Evolutionary conservation across 2,329 filamentous ascomycete species (phyloP).

Genomic region (Rutstroemia sp.): DNA sequence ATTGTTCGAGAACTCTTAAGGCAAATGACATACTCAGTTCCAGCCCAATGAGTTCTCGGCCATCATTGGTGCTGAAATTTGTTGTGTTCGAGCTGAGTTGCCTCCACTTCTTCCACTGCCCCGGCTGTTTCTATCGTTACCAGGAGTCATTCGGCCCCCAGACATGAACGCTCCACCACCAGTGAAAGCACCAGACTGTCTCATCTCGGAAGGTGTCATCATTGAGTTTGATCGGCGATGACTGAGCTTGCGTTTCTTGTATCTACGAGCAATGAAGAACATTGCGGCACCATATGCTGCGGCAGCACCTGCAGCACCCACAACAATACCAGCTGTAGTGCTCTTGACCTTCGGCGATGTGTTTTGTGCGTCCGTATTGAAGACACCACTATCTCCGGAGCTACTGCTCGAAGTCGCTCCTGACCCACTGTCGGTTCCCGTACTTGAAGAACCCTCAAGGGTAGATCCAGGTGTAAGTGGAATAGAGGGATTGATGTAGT

Average conservation of each 20-base stretch:
- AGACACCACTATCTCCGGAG: slow-evolving; percentile 34
- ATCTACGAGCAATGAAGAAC: slow-evolving; percentile 67
- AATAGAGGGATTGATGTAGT: slow-evolving; percentile 78
- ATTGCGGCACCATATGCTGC: slow-evolving; percentile 67
- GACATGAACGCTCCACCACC: slow-evolving; percentile 37
- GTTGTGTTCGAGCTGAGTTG: slow-evolving; percentile 49
- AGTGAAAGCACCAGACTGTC: slow-evolving; percentile 41
- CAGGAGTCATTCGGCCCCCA: slow-evolving; percentile 31
- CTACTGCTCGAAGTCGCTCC: slow-evolving; percentile 26
- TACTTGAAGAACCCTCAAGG: slow-evolving; percentile 26
- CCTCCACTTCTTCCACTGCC: slow-evolving; percentile 41
- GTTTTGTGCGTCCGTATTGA: slow-evolving; percentile 32
- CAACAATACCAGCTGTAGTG: slow-evolving; percentile 57
- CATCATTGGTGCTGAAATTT: slow-evolving; percentile 69
- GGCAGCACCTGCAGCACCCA: slow-evolving; percentile 58
- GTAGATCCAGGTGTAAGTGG: slow-evolving; percentile 35
- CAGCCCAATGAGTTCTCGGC: slow-evolving; percentile 71
- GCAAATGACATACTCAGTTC: slow-evolving; percentile 45
- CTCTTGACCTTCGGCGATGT: slow-evolving; percentile 51
- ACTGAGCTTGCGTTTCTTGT: slow-evolving; percentile 56
- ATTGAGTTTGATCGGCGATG: slow-evolving; percentile 58
- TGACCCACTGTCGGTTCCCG: slow-evolving; percentile 32
- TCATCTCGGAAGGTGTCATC: slow-evolving; percentile 41
- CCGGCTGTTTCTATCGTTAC: slow-evolving; percentile 43
- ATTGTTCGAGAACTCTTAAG: slow-evolving; percentile 13